Evolutionary conservation across 2,329 filamentous ascomycete species (phyloP), one percentile per base, ranked within the genome.

Genomic region (Moelleriella libera): DNA sequence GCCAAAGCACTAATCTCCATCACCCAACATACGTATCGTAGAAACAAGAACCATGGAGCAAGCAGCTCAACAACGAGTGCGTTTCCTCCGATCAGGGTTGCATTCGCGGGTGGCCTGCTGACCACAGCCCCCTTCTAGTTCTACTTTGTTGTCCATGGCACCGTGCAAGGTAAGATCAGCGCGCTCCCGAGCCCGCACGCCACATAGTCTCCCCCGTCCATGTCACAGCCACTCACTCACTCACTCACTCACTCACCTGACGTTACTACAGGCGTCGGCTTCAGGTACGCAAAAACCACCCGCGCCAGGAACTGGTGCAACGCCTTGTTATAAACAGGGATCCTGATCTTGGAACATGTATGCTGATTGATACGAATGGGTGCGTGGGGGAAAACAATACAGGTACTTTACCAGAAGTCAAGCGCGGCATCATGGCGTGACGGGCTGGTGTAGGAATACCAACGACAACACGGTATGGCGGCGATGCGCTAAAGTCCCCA

Each of bases 381-480:
- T 37, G 32, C 8, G 8, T 37, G 8, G 32, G 32, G 32, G 32
- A 30, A 30, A 43, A 43, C 8, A 43, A 43, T 42, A 14, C 41
- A 76, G 74, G 12, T 74, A 74, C 56, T 82, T 78, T 55, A 70
- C 78, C 1, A 67, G 67, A 37, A 71, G 70, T 53, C 70, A 67
- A 48, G 78, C 78, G 1, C 59, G 56, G 0, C 65, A 74, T 34
- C 65, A 71, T 42, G 65, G 64, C 5, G 50, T 82, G 5, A 79
- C 76, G 0, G 78, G 78, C 21, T 82, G 78, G 78, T 79, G 78
- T 47, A 66, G 72, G 37, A 82, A 82, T 57, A 77, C 74, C 0
- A 56, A 66, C 1, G 68, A 75, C 49, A 71, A 74, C 52, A 79
- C 78, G 64, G 78, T 73, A 53, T 12, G 31, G 21, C 21, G 21